Evolutionary conservation across 768 basidiomycete genomes (phyloP), one percentile per base, ranked within the genome.

Genomic region (Tulasnella sp.): DNA sequence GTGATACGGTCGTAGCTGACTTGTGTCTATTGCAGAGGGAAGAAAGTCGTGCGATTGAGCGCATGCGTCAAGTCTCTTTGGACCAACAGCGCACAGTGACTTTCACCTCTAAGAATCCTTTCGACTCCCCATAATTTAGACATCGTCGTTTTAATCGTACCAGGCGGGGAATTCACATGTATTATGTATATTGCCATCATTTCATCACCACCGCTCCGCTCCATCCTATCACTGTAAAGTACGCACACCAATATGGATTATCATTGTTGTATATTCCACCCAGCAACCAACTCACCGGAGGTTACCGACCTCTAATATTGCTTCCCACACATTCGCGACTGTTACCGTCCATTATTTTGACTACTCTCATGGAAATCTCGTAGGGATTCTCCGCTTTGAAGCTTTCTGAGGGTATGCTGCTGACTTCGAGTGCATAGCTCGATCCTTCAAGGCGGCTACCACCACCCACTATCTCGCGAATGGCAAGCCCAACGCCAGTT

Each of bases 401-500:
- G n/a, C n/a, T n/a, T n/a, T n/a, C n/a, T n/a, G n/a, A n/a, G n/a
- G n/a, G n/a, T n/a, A n/a, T n/a, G n/a, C n/a, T n/a, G n/a, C n/a
- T n/a, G n/a, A n/a, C n/a, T n/a, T n/a, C 29, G 42, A 11, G 1
- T 22, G 10, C 10, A 19, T 9, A 59, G 57, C 45, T 91, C 89
- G 5, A 77, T 90, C 65, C 78, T 91, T 25, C 87, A 94, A 70
- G 93, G 93, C 61, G 93, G 94, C 42, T 96, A 94, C 74, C 84
- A 88, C 60, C 92, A 97, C 72, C 87, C 92, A 15, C 79, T 89
- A 63, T 79, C 91, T 7, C 85, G 94, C 21, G 77, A 81, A 73
- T 93, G 88, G 83, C 94, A 99, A 72, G 78, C 80, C 24, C 80
- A 81, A 60, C 82, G 85, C 49, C 77, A 80, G 60, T 80, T 93